Base-by-base conservation (phyloP, 306 rosid species). In the Pterocarpus macrocarpus region DNA sequence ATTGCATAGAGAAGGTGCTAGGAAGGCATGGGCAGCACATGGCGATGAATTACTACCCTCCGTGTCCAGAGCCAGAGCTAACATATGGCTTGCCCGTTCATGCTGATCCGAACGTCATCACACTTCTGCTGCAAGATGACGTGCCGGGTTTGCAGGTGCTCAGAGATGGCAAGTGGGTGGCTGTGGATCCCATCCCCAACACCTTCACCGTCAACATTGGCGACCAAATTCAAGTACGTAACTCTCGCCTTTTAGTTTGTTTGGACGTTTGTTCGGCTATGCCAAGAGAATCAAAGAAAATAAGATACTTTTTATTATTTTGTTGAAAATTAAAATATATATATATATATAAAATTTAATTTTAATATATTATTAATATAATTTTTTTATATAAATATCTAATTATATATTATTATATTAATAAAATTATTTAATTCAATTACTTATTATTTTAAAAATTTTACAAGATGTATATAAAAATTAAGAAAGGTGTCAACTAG, bases 1-100 rank as follows among this genome's bases (percentile, higher is more conserved):
- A 85, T n/a, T 86, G 83, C 85, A 86, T 93, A 16, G 75, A 81
- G 57, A 65, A 76, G 2, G 83, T 79, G 5, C 2, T 95, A 59
- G 97, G 97, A 1, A 87, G 84, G 55, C 99, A 93, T 65, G 99
- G 97, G 1, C 99, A 95, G 43, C 99, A 95, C 71, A 89, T 95
- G 97, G 97, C 99, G 0, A 83, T 95, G 1, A 95, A 95, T 64
- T 95, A 86, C 41, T 95, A 93, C 79, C 99, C 99, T 1, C 89
- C 88, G 0, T 93, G 99, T 58, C 99, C 99, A 0, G 81, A 95
- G 50, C 99, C 99, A 9, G 97, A 93, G 22, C 81, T 92, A 8
- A 95, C 99, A 2, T 95, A 89, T 47, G 99, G 97, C 0, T 52
- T 95, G 58, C 99, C 99, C 2, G 86, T 80, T 4, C 99, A 95